Evolutionary conservation across 2,329 filamentous ascomycete species (phyloP), one percentile per base, ranked within the genome.

Genomic region (Sporothrix pseudoabietina): DNA sequence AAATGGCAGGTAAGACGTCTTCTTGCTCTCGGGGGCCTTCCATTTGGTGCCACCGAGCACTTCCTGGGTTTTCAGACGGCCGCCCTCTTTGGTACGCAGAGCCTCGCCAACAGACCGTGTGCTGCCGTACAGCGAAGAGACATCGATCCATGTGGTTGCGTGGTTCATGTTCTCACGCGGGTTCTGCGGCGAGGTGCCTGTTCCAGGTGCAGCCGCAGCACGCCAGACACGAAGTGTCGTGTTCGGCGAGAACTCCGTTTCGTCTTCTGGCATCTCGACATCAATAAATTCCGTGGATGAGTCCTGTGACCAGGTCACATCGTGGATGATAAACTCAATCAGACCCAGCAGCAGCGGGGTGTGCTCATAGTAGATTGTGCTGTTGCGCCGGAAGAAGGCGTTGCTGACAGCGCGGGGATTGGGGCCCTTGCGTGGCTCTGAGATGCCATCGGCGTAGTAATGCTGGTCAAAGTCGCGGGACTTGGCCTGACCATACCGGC

Each of bases 351-450:
- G 74, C 59, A 75, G 69, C 16, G 74, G 73, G 10, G 74, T 75
- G 65, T 75, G 74, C 63, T 75, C 74, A 49, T 72, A 75, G 69
- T 75, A 74, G 32, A 75, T 16, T 7, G 71, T 70, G 44, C 69
- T n/a, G 16, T 75, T 74, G 39, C 74, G 73, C 47, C 70, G 61
- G 71, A 75, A 75, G 22, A 75, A 75, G 16, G 74, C 74, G 59
- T 75, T 75, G 73, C 74, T 75, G 30, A 75, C 74, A 47, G 74
- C 74, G 16, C 74, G 74, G 35, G 74, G 61, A 57, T 75, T 75
- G 32, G 74, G 74, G 0, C 74, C 74, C 9, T 65, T 52, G n/a
- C 74, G 71, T n/a, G 74, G 74, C 44, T 66, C 9, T 30, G 71
- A 65, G 57, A 75, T 69, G 68, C 73, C 74, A 32, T 75, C 74